phyloP scores from a whole-genome alignment of 257 asterid genomes.

The Scutellaria minor region DNA sequence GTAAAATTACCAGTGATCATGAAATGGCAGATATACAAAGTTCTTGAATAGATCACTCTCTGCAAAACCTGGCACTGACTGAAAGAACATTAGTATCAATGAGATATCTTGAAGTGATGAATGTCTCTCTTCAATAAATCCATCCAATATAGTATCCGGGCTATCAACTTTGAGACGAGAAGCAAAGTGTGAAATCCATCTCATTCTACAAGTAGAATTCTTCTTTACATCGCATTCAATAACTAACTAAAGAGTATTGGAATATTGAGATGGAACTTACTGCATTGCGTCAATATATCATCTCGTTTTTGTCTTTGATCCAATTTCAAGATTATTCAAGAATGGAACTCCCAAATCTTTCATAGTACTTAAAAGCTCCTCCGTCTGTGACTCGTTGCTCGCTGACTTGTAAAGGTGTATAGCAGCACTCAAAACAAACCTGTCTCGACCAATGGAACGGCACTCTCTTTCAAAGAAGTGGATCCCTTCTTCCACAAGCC shows the following conservation, averaged over 20 bases:
- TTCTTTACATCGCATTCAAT: not conserved
- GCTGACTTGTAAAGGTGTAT: constrained; percentile 68
- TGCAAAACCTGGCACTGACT: not conserved
- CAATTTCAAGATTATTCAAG: constrained; percentile 63
- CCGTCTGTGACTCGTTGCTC: constrained; percentile 49
- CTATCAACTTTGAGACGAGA: not conserved
- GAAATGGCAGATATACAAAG: not conserved
- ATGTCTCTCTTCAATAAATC: not conserved
- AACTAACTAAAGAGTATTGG: not conserved
- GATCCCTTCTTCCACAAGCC: constrained; percentile 69
- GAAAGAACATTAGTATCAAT: not conserved
- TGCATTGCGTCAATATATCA: not conserved
- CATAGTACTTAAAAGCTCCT: constrained; percentile 53
- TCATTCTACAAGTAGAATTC: not conserved
- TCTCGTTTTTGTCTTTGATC: constrained; percentile 48
- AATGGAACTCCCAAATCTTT: constrained; percentile 47
- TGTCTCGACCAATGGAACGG: constrained; percentile 48
- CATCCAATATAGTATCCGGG: constrained; percentile 1
- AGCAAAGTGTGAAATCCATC: not conserved
- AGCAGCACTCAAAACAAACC: constrained; percentile 76
- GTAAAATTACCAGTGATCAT: not conserved
- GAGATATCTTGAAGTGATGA: not conserved
- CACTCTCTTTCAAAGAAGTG: constrained; percentile 65
- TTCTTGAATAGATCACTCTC: not conserved
- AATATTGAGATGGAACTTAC: not conserved